Base-by-base conservation (phyloP, 345 rosid species). In the Noccaea bulbosa region DNA sequence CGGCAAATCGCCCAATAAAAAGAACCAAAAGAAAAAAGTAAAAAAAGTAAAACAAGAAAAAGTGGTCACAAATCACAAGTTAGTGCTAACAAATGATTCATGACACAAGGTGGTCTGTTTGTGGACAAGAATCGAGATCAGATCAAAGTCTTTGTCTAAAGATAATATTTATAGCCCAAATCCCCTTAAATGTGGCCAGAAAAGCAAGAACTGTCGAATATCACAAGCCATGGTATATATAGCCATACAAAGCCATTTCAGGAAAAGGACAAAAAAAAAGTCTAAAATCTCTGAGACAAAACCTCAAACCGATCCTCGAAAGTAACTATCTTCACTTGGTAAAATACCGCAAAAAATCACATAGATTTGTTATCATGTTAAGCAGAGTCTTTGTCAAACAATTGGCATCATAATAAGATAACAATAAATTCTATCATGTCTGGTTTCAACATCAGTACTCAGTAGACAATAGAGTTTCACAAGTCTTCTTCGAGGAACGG, bases 51-150 rank as follows among this genome's bases (percentile, higher is more conserved):
- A 52, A 14, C 15, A 33, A 14, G 45, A 15, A 6, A 8, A 40
- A 8, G 35, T 45, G 65, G 76, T 54, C 8, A 34, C 34, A 37
- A 57, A 49, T 72, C 8, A 34, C 34, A 37, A 57, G 64, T 72
- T 55, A 72, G 65, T 27, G 50, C 20, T 16, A 5, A n/a, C 9
- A 12, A 33, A 40, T 15, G 8, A 71, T 12, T 58, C 45, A 20
- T 17, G 53, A 52, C n/a, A 62, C 27, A 43, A 62, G 30, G 34
- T 33, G 32, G 32, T 53, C 32, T 45, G 47, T 71, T 53, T 53
- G 47, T 44, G 76, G 56, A 44, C 76, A 71, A 44, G 20, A 53
- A 44, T 40, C 7, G 30, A 61, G 32, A 71, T 62, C 33, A 53
- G 47, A 52, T 62, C 46, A 33, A 7, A 9, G 67, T 52, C 75